Conservation (phyloP, 106 monocot species). For the Dendrobium huoshanense region DNA sequence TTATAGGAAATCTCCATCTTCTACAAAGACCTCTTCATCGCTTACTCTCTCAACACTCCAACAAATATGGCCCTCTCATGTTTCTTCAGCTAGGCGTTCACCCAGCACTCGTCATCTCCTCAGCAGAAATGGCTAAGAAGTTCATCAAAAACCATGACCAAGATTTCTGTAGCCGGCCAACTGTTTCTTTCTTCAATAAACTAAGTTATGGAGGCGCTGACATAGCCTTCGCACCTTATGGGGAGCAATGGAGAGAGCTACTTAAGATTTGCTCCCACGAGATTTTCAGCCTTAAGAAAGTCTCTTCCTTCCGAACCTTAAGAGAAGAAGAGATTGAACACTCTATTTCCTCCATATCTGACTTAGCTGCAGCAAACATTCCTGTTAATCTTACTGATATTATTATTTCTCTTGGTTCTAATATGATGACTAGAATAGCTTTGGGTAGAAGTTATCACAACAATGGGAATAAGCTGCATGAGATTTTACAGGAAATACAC, state of each 20-base stretch:
- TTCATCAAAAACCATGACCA: slow-evolving; percentile 11
- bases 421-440: not conserved
- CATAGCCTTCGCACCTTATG: slow-evolving; percentile 15
- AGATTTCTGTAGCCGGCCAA: not conserved
- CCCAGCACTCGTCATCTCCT: slow-evolving; percentile 7
- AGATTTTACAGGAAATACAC: not conserved
- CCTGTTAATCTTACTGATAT: no score
- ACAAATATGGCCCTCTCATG: slow-evolving; percentile 12
- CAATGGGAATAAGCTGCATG: not conserved
- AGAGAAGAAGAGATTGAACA: not conserved
- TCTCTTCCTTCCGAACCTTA: not conserved
- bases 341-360: no score
- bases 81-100: not conserved
- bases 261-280: slow-evolving; percentile 7
- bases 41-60: not conserved
- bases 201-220: not conserved
- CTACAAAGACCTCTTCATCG: not conserved
- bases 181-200: no score
- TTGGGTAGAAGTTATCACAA: not conserved
- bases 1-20: slow-evolving; percentile 20
- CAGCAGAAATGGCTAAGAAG: slow-evolving; percentile 6
- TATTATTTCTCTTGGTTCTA: no score
- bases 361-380: no score
- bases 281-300: slow-evolving; percentile 2
- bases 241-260: slow-evolving; percentile 8